Conservation (phyloP, 345 rosid species). For the Hibiscus mutabilis region DNA sequence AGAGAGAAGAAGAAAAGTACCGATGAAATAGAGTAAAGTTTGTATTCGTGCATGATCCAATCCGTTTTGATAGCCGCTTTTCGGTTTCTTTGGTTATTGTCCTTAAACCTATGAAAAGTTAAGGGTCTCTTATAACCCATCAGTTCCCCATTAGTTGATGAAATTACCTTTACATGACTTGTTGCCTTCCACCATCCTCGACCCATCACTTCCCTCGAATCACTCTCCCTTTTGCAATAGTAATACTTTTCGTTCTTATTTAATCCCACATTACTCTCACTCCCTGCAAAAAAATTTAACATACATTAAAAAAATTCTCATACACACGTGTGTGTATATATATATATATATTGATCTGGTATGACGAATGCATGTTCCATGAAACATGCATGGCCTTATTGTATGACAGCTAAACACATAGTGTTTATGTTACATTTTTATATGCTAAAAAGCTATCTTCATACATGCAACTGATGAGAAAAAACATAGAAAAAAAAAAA, state of each 20-base stretch:
- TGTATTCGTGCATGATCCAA: conserved; percentile 26
- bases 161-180: conserved; percentile 32
- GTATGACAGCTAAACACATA: background rate
- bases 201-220: conserved; percentile 32
- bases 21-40: background rate
- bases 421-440: background rate
- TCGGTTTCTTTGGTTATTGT: conserved; percentile 13
- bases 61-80: conserved; percentile 12
- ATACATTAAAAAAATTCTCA: background rate
- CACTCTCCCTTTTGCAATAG: conserved; percentile 22
- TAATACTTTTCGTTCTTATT: conserved; percentile 18
- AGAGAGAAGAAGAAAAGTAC: background rate
- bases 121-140: conserved; percentile 26
- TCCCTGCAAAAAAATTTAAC: conserved; percentile 13
- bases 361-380: background rate
- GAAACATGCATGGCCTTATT: background rate
- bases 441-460: background rate
- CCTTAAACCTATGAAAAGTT: conserved; percentile 28
- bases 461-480: background rate
- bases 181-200: conserved; percentile 50
- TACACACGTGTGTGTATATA: background rate
- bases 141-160: conserved; percentile 2
- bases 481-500: background rate
- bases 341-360: background rate
- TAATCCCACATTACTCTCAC: background rate